Percentiles rank a stretch among this genome's conserved stretches.
Evolutionary conservation across 2,329 filamentous ascomycete species (phyloP).

Genomic region (Ceratocystis cacaofunesta): DNA sequence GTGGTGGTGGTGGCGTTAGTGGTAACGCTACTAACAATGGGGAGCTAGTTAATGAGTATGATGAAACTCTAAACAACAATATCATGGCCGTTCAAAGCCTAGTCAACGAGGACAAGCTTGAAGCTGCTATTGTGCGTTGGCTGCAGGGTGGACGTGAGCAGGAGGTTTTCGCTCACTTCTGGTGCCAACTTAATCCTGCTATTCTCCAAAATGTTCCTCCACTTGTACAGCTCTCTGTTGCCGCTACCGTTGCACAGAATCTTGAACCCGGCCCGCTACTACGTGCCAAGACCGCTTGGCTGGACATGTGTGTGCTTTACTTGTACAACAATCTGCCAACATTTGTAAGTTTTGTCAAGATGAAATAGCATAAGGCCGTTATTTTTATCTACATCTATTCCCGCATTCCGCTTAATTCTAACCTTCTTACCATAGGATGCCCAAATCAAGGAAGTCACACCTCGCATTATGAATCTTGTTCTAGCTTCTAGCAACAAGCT

Average conservation of each 20-base stretch:
- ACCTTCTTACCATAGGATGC: conserved; percentile 31
- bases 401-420: conserved; percentile 18
- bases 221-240: conserved; percentile 48
- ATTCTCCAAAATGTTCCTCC: conserved; percentile 42
- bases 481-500: conserved; percentile 38
- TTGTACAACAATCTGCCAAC: conserved; percentile 34
- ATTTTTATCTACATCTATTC: not conserved
- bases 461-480: conserved; percentile 41
- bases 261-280: conserved; percentile 38
- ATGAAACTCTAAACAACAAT: conserved; percentile 38
- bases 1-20: not conserved
- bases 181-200: conserved; percentile 23
- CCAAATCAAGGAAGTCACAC: conserved; percentile 40
- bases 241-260: conserved; percentile 46
- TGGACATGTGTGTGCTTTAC: conserved; percentile 43
- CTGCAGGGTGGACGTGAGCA: conserved; percentile 48
- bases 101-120: conserved; percentile 46
- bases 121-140: conserved; percentile 51
- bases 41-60: conserved; percentile 16
- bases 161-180: conserved; percentile 41
- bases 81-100: conserved; percentile 46
- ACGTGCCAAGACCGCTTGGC: conserved; percentile 42
- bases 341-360: conserved; percentile 32
- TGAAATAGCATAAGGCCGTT: no score
- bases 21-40: not conserved